These are phyloP conservation scores for Sclerospora graminicola DNA, from an alignment of 352 stramenopile genomes.

Conservation along the genomic window DNA sequence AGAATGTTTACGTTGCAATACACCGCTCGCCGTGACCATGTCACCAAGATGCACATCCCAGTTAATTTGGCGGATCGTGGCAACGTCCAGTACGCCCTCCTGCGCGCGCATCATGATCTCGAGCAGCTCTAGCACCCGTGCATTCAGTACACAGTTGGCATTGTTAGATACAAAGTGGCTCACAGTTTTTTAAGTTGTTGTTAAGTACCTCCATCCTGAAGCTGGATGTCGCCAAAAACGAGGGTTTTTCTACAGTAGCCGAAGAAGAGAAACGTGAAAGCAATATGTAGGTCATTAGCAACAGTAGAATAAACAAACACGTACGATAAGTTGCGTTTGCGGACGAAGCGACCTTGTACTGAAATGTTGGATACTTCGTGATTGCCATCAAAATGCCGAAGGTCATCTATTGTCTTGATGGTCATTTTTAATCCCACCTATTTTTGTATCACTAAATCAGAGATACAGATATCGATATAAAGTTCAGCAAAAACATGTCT, in stretches of 20 bases:
- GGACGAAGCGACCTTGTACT: constrained; percentile 58
- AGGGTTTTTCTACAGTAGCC: constrained; percentile 49
- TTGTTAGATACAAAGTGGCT: background rate
- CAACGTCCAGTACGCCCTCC: constrained; percentile 42
- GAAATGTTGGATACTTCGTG: constrained; percentile 10
- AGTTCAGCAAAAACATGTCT: no score
- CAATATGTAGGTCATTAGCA: background rate
- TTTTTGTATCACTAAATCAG: no score
- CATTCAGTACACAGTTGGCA: background rate
- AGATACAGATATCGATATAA: no score
- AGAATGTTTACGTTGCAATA: constrained; percentile 31
- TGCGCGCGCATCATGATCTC: constrained; percentile 77
- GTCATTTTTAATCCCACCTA: no score
- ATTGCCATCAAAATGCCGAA: no score
- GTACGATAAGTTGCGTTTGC: constrained; percentile 79
- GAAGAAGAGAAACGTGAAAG: background rate
- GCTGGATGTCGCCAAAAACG: constrained; percentile 72
- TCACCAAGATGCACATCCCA: constrained; percentile 75
- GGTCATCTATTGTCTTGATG: no score
- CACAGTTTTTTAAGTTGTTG: background rate
- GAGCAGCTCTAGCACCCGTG: constrained; percentile 34
- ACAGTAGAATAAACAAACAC: constrained; percentile 2
- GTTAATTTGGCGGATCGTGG: constrained; percentile 61
- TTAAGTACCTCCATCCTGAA: constrained; percentile 42
- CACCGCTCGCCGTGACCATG: constrained; percentile 31